Conservation (phyloP, 345 rosid genomes). For the Rhodamnia argentea region DNA sequence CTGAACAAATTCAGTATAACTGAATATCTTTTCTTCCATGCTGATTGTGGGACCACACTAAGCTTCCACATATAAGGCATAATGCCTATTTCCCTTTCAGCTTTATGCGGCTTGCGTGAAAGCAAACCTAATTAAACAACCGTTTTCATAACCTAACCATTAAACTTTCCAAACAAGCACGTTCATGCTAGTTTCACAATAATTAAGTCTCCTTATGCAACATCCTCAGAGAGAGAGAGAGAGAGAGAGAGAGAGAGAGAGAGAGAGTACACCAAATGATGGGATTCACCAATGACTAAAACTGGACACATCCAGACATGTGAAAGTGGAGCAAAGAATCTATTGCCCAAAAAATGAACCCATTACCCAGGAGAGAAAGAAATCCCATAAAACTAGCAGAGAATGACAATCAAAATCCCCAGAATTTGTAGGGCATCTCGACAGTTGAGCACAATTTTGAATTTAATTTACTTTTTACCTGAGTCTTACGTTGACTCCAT, state of each 20-base stretch:
- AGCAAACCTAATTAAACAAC: background rate
- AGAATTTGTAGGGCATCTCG: background rate
- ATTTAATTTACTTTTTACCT: slow-evolving; percentile 11
- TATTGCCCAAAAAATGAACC: background rate
- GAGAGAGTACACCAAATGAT: background rate
- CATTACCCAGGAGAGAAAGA: background rate
- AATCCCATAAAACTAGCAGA: background rate
- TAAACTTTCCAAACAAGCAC: background rate
- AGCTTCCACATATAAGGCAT: background rate
- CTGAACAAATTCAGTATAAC: background rate
- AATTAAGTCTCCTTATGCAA: background rate
- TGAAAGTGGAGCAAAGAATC: background rate
- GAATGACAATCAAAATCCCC: background rate
- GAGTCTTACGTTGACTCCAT: slow-evolving; percentile 47
- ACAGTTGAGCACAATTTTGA: too few species aligned
- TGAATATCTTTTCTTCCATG: background rate
- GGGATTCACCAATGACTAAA: background rate
- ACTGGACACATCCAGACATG: background rate
- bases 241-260: background rate
- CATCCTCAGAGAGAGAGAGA: background rate
- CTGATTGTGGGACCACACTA: background rate
- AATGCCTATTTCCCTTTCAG: background rate
- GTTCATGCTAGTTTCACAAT: background rate
- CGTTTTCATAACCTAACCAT: background rate
- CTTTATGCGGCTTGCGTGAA: background rate